Conservation (phyloP, 2,329 filamentous ascomycete species). For the Aspergillus vadensis region DNA sequence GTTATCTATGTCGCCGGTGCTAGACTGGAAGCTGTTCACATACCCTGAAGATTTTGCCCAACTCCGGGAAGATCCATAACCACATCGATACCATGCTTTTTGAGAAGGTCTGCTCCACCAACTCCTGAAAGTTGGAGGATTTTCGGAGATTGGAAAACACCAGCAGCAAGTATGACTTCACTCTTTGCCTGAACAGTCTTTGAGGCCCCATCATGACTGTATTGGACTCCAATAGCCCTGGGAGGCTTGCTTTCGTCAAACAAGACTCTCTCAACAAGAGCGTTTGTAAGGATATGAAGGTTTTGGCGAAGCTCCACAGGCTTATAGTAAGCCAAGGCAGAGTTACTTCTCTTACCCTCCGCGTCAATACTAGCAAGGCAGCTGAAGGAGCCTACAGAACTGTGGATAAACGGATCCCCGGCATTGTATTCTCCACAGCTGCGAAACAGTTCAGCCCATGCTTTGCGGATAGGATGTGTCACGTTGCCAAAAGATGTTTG, state of each 20-base stretch:
- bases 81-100: conserved; percentile 42
- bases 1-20: neutral
- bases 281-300: conserved; percentile 6
- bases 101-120: conserved; percentile 43
- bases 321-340: conserved; percentile 8
- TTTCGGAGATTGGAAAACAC: conserved; percentile 40
- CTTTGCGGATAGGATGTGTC: conserved; percentile 6
- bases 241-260: conserved; percentile 8
- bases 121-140: conserved; percentile 55
- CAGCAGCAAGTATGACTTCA: conserved; percentile 10
- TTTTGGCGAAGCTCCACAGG: conserved; percentile 9
- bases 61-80: conserved; percentile 52
- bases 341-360: conserved; percentile 6
- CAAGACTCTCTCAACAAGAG: conserved; percentile 6
- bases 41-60: conserved; percentile 30
- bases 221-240: conserved; percentile 8
- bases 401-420: conserved; percentile 8
- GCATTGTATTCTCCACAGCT: conserved; percentile 2
- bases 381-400: conserved; percentile 10
- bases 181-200: conserved; percentile 7
- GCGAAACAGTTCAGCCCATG: conserved; percentile 10
- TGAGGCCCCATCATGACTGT: conserved; percentile 1
- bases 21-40: neutral
- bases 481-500: conserved; percentile 8
- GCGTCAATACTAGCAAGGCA: conserved; percentile 9